Evolutionary conservation across 352 stramenopile species (phyloP).

Genomic region (Phytophthora hibernalis): DNA sequence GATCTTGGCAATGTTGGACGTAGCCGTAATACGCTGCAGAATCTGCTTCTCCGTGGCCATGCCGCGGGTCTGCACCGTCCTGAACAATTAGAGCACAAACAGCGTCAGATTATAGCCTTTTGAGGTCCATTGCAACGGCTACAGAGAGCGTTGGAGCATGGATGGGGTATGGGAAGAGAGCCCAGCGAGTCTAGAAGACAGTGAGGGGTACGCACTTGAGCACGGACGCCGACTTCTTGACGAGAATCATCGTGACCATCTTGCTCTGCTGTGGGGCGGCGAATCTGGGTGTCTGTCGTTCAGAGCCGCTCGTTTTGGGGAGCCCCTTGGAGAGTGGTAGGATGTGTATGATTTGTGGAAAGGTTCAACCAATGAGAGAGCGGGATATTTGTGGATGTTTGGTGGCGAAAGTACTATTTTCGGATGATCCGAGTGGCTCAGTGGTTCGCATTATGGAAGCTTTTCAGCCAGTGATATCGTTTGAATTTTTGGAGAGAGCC

Average conservation of each 20-base stretch:
- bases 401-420: not conserved
- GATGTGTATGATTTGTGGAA: not conserved
- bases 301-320: slow-evolving; percentile 40
- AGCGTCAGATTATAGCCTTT: slow-evolving; percentile 1
- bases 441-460: not conserved
- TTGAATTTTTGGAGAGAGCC: too few relatives aligned
- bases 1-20: slow-evolving; percentile 99
- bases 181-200: not conserved
- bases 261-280: slow-evolving; percentile 27
- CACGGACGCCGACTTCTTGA: slow-evolving; percentile 54
- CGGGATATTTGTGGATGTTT: not conserved
- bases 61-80: slow-evolving; percentile 85
- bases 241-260: slow-evolving; percentile 61
- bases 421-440: slow-evolving; percentile 5
- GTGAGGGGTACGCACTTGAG: slow-evolving; percentile 55
- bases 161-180: slow-evolving; percentile 1
- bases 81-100: slow-evolving; percentile 21
- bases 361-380: slow-evolving; percentile 4
- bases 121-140: not conserved
- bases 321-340: not conserved
- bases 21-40: slow-evolving; percentile 97
- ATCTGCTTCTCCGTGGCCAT: slow-evolving; percentile 99
- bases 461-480: slow-evolving; percentile 15
- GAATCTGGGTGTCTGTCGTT: slow-evolving; percentile 44
- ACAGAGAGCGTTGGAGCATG: not conserved